Evolutionary conservation across 78 protist species (phyloP), one percentile per base, ranked within the genome.

Genomic region (Dictyostelium discoideum): DNA sequence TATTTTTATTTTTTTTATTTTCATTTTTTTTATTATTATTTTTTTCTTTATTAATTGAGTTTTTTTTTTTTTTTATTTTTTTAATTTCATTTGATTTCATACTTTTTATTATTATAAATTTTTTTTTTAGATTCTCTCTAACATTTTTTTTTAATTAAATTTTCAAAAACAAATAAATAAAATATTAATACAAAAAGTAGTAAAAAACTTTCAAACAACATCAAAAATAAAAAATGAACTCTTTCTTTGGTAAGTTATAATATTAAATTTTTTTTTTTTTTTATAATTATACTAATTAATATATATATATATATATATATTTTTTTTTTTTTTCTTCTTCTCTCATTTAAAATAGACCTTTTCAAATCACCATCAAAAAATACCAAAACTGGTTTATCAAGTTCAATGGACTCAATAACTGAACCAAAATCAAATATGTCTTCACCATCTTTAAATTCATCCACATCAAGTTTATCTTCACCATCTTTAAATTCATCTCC

Each of bases 321-420:
- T n/a, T n/a, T n/a, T n/a, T n/a, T n/a, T n/a, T n/a, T 73, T 9
- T 73, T 29, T 32, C 8, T 14, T 29, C 32, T 26, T 73, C 32
- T 14, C 2, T 8, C 0, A 1, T 4, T 5, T 2, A 1, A 2
- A 20, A 18, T 8, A 77, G 83, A 77, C 46, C 39, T 77, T 40
- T 77, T 77, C 57, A 77, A 40, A 77, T 77, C 78, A 69, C 78
- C 78, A 69, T 26, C 78, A 69, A 69, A 69, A 69, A 69, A 67
- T n/a, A 67, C 29, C 73, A 69, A 69, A 11, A 69, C 29, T 69
- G 32, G 42, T 26, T 69, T 69, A 69, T 69, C 83, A 32, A 39
- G 26, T 5, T 77, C 83, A 22, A 24, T 40, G 32, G 54, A 77
- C 10, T 77, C 83, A 40, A 77, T 77, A 16, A 3, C 20, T 14